Percentiles rank a stretch among this genome's conserved stretches.
phyloP scores from a whole-genome alignment of 176 grass and related monocot species.

The Oryza meridionalis region DNA sequence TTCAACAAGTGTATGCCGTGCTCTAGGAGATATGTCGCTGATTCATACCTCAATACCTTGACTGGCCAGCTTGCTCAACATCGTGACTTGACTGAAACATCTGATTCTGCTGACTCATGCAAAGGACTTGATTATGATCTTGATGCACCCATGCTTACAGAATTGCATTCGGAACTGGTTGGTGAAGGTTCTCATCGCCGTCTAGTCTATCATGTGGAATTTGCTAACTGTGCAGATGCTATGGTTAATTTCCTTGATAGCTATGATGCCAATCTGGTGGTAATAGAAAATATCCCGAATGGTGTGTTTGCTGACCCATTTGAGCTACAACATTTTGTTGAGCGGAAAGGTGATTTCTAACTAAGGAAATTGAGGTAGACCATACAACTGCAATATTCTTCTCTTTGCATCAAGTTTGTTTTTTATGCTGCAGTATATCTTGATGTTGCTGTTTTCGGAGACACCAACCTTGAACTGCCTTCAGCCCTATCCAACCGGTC shows the following conservation, averaged over 20 bases:
- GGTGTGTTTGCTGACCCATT: constrained; percentile 90
- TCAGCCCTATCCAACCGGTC: constrained; percentile 78
- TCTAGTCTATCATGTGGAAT: constrained; percentile 65
- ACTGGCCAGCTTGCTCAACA: constrained; percentile 19
- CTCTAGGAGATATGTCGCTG: constrained; percentile 43
- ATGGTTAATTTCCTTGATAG: constrained; percentile 47
- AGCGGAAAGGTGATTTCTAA: constrained; percentile 54
- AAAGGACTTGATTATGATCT: constrained; percentile 32
- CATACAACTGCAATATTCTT: not conserved
- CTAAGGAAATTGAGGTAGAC: not conserved
- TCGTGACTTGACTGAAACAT: constrained; percentile 26
- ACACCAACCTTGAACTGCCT: constrained; percentile 84
- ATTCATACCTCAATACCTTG: not conserved
- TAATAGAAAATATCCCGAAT: constrained; percentile 68
- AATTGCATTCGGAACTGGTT: constrained; percentile 48
- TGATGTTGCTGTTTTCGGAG: constrained; percentile 75
- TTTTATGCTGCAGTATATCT: constrained; percentile 59
- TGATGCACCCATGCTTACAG: constrained; percentile 36
- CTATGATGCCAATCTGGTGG: constrained; percentile 58
- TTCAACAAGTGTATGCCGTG: constrained; percentile 48
- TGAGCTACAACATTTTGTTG: constrained; percentile 85
- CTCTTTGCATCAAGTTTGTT: not conserved
- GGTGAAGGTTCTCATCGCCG: constrained; percentile 88
- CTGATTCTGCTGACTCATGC: constrained; percentile 46
- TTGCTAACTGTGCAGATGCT: constrained; percentile 37